A percentile compares a stretch with the other conserved stretches of the same genome.
Evolutionary conservation across 1,284 basidiomycete genomes (phyloP).

Genomic region (Cutaneotrichosporon arboriforme): DNA sequence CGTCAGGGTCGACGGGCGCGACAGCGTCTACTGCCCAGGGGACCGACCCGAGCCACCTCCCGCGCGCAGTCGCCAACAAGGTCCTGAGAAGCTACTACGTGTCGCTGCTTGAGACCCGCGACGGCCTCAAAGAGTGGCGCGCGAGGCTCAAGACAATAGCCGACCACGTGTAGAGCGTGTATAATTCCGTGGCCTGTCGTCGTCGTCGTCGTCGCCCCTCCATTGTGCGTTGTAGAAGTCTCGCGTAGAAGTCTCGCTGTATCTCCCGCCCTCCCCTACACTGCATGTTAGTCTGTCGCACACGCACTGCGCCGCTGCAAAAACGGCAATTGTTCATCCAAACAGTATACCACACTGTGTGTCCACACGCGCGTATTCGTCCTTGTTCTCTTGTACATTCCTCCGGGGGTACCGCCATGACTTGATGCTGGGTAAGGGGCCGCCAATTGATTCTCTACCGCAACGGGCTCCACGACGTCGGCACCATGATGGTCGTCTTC

Average conservation of each 20-base stretch:
- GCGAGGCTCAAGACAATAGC: not conserved
- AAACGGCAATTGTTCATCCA: too few species aligned
- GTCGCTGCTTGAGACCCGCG: conserved; percentile 2
- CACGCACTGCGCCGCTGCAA: too few species aligned
- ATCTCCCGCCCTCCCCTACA: too few species aligned
- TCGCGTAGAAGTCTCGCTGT: too few species aligned
- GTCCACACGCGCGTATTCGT: too few species aligned
- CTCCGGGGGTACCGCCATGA: too few species aligned
- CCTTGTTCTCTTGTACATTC: too few species aligned
- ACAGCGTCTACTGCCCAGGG: not conserved
- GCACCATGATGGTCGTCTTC: conserved; percentile 44
- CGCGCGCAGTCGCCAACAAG: not conserved
- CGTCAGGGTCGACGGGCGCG: not conserved
- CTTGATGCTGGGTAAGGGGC: conserved; percentile 1
- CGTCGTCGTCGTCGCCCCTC: too few species aligned
- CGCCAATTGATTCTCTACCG: conserved; percentile 1
- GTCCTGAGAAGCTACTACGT: conserved; percentile 5
- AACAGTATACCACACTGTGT: too few species aligned
- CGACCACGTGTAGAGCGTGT: conserved; percentile 1
- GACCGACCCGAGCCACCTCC: not conserved
- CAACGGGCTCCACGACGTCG: conserved; percentile 45
- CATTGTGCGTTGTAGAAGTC: too few species aligned
- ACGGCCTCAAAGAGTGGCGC: not conserved
- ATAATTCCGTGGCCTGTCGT: too few species aligned
- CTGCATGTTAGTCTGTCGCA: too few species aligned